These are phyloP conservation scores for Phytophthora vignae DNA, from an alignment of 352 stramenopile genomes.

Conservation along the genomic window DNA sequence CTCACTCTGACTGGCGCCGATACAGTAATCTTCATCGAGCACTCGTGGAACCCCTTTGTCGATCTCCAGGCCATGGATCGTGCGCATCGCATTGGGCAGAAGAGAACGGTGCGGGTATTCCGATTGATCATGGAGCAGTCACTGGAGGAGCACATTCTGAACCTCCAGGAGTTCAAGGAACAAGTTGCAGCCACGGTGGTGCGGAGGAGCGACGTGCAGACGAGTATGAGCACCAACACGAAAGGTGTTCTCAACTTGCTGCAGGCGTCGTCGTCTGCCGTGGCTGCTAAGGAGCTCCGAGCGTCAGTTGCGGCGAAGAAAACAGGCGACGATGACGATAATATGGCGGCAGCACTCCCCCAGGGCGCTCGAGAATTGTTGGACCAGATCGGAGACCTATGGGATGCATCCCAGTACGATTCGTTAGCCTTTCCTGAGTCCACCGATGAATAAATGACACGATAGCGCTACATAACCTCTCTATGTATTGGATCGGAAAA, in stretches of 20 bases:
- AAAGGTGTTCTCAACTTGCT: constrained; percentile 69
- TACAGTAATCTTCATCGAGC: constrained; percentile 98
- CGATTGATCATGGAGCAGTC: constrained; percentile 78
- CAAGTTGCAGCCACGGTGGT: constrained; percentile 75
- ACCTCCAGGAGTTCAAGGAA: constrained; percentile 84
- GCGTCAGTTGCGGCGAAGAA: constrained; percentile 5
- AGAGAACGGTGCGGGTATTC: constrained; percentile 76
- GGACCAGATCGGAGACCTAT: constrained; percentile 76
- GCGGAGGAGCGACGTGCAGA: constrained; percentile 51
- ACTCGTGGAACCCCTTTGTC: constrained; percentile 98
- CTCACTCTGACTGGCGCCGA: constrained; percentile 97
- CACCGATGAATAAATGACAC: constrained; percentile 10
- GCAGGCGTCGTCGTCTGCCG: constrained; percentile 55
- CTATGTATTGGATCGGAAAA: constrained; percentile 17
- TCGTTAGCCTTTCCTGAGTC: constrained; percentile 66
- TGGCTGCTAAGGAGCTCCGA: constrained; percentile 48
- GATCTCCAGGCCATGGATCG: constrained; percentile 95
- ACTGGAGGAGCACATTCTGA: constrained; percentile 84
- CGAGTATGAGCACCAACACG: constrained; percentile 73
- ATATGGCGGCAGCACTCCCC: constrained; percentile 29
- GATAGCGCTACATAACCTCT: constrained; percentile 21
- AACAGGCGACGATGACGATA: constrained; percentile 2
- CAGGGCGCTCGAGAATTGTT: constrained; percentile 55
- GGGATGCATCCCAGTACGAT: constrained; percentile 85
- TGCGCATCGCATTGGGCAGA: constrained; percentile 83